These are phyloP conservation scores for Triticum turgidum DNA, from an alignment of 176 grass and related monocot genomes.

Conservation along the genomic window DNA sequence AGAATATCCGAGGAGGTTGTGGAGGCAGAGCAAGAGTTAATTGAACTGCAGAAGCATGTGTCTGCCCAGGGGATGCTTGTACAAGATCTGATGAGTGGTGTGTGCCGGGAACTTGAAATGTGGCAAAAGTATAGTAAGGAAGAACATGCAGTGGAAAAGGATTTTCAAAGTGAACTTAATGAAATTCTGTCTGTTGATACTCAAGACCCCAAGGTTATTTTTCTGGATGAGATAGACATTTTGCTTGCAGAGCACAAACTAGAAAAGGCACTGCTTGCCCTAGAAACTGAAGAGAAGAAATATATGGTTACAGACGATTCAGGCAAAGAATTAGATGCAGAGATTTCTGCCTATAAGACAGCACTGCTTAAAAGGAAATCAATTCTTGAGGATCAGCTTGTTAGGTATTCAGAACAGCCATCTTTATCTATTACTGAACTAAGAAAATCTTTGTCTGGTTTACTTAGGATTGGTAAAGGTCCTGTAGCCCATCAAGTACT, in stretches of 20 bases:
- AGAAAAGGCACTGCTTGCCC: conserved; percentile 65
- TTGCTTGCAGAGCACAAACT: conserved; percentile 82
- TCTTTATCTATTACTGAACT: conserved; percentile 65
- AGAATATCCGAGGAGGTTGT: conserved; percentile 95
- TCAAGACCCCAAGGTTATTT: conserved; percentile 56
- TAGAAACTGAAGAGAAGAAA: conserved; percentile 75
- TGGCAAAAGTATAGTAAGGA: conserved; percentile 73
- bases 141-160: conserved; percentile 43
- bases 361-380: conserved; percentile 69
- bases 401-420: conserved; percentile 67
- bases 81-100: conserved; percentile 90
- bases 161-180: conserved; percentile 54
- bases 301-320: conserved; percentile 38
- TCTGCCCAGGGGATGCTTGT: conserved; percentile 91
- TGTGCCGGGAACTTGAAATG: conserved; percentile 68
- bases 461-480: conserved; percentile 82
- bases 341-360: conserved; percentile 53
- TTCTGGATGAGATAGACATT: conserved; percentile 75
- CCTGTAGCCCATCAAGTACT: conserved; percentile 81
- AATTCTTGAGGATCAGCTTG: conserved; percentile 78
- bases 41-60: conserved; percentile 82
- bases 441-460: conserved; percentile 65
- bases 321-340: conserved; percentile 52
- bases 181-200: conserved; percentile 55
- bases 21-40: conserved; percentile 91